Evolutionary conservation across 179 eudicot species (phyloP).

Genomic region (Amaranthus tricolor): DNA sequence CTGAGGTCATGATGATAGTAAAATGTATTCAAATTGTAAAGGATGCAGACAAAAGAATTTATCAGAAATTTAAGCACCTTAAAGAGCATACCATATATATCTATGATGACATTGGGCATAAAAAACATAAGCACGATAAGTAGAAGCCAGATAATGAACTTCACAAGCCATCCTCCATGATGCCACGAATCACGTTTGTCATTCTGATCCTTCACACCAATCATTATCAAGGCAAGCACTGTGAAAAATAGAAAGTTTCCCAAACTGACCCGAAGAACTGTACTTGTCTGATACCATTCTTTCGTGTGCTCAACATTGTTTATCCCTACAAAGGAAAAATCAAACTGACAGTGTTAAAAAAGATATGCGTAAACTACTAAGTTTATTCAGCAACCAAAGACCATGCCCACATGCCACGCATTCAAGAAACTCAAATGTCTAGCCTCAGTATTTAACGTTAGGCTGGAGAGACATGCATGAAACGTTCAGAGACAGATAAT

Average conservation of each 20-base stretch:
- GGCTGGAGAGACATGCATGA: background rate
- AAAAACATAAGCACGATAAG: conserved; percentile 74
- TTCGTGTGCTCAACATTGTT: conserved; percentile 49
- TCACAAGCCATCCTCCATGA: conserved; percentile 92
- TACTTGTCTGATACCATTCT: conserved; percentile 69
- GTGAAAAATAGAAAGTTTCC: conserved; percentile 84
- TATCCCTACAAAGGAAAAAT: conserved; percentile 60
- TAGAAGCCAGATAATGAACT: conserved; percentile 77
- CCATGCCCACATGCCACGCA: background rate
- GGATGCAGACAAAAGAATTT: background rate
- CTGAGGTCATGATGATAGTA: background rate
- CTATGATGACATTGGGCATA: conserved; percentile 63
- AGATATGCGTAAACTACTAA: background rate
- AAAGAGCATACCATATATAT: conserved; percentile 66
- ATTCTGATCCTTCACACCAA: conserved; percentile 92
- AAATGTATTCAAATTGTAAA: background rate
- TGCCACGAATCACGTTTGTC: conserved; percentile 90
- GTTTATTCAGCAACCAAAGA: background rate
- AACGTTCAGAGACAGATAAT: background rate
- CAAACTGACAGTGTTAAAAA: background rate
- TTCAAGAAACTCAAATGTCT: background rate
- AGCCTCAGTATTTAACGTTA: background rate
- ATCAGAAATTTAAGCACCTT: background rate
- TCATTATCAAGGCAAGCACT: conserved; percentile 75
- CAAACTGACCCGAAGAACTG: conserved; percentile 94